Evolutionary conservation across 805 yeast species (phyloP).

Genomic region (Starmerella lactis-condensi): DNA sequence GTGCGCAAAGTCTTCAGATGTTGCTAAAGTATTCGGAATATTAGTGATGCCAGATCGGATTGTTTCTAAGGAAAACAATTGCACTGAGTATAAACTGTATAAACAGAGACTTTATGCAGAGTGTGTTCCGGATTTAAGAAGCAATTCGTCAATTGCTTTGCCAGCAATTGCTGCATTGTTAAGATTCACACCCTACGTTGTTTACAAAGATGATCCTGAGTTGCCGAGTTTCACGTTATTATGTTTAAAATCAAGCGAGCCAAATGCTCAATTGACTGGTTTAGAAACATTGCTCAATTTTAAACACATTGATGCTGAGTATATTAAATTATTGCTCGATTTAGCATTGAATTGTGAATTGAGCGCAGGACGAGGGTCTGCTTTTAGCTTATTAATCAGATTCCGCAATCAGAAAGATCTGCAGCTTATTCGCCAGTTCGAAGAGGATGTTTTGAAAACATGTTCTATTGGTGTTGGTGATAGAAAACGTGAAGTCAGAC

Average conservation of each 20-base stretch:
- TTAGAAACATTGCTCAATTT: constrained; percentile 1
- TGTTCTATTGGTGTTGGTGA: constrained; percentile 48
- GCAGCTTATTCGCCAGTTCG: neutral
- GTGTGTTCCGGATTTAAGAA: constrained; percentile 34
- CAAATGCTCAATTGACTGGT: constrained; percentile 21
- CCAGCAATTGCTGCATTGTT: constrained; percentile 50
- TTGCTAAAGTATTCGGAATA: constrained; percentile 44
- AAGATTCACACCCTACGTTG: constrained; percentile 41
- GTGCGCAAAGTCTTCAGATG: constrained; percentile 23
- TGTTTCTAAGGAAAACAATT: constrained; percentile 35
- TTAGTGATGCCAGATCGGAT: constrained; percentile 49
- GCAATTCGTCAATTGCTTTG: constrained; percentile 29
- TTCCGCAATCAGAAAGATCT: constrained; percentile 5
- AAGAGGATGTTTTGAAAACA: constrained; percentile 27
- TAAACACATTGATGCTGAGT: constrained; percentile 2
- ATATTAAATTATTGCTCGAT: constrained; percentile 2
- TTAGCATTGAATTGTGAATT: constrained; percentile 1
- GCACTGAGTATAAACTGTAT: constrained; percentile 48
- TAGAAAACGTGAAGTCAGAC: constrained; percentile 53
- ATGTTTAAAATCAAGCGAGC: neutral
- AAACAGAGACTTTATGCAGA: constrained; percentile 62
- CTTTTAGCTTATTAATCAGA: constrained; percentile 5
- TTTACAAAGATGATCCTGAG: constrained; percentile 40
- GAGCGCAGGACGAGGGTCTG: constrained; percentile 1
- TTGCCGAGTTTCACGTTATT: constrained; percentile 47